phyloP scores from a whole-genome alignment of 805 yeast genomes.

The Blastobotrys robertii region DNA sequence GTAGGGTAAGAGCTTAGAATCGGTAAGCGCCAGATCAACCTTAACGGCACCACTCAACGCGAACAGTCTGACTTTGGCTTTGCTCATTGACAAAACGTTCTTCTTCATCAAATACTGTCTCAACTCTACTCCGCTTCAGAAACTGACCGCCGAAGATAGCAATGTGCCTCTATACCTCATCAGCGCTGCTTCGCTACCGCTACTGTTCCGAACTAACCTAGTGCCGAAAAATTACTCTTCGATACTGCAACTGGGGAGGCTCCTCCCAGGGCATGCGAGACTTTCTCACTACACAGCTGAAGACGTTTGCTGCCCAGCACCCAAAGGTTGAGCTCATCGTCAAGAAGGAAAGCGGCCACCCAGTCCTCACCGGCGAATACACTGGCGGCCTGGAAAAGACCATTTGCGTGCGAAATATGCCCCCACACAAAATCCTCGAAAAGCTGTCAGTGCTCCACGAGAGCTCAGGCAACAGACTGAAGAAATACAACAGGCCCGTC shows the following conservation, averaged over 20 bases:
- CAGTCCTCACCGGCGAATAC: conserved; percentile 56
- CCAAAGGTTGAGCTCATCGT: conserved; percentile 67
- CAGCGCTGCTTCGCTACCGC: no score
- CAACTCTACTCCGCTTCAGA: no score
- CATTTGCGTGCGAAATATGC: conserved; percentile 70
- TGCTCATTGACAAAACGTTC: no score
- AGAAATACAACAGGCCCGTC: conserved; percentile 66
- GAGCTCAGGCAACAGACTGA: conserved; percentile 54
- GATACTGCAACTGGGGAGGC: conserved; percentile 94
- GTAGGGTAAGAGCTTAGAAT: no score
- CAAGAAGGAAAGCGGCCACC: conserved; percentile 70
- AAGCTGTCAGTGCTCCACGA: conserved; percentile 57
- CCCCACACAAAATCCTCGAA: conserved; percentile 47
- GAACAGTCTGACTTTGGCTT: no score
- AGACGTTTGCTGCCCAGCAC: conserved; percentile 47
- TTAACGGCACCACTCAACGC: no score
- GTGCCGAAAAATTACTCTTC: conserved; percentile 64
- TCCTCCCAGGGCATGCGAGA: conserved; percentile 79
- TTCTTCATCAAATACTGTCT: no score
- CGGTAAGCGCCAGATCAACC: no score
- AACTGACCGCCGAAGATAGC: no score
- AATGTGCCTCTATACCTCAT: no score
- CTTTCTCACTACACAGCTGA: conserved; percentile 45
- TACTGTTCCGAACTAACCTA: neutral
- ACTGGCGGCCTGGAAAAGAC: conserved; percentile 38